phyloP scores from a whole-genome alignment of 2,329 filamentous ascomycete species.

The Ambrosiella cleistominuta region DNA sequence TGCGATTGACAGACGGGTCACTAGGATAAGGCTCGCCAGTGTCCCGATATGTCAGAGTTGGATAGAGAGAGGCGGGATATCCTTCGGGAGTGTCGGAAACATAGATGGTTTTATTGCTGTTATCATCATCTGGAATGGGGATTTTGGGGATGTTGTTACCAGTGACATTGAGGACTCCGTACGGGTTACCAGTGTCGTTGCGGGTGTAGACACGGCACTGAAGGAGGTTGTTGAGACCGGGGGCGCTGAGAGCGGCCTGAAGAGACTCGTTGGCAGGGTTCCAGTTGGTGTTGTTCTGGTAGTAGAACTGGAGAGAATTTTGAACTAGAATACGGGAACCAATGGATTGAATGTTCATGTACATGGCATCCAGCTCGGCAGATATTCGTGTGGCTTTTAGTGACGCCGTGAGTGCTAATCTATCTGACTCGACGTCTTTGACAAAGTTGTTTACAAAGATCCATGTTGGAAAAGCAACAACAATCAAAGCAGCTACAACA shows the following conservation, averaged over 20 bases:
- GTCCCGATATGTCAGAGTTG: conserved; percentile 52
- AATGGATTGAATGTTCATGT: conserved; percentile 56
- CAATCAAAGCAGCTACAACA: conserved; percentile 55
- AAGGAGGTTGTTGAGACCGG: conserved; percentile 39
- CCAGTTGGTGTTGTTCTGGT: conserved; percentile 48
- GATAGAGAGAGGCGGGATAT: conserved; percentile 57
- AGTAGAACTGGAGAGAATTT: conserved; percentile 32
- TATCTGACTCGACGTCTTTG: conserved; percentile 33
- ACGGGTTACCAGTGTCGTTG: conserved; percentile 38
- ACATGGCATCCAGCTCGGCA: conserved; percentile 61
- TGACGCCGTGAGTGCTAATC: conserved; percentile 62
- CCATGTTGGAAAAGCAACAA: conserved; percentile 64
- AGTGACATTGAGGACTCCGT: conserved; percentile 49
- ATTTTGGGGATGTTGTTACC: conserved; percentile 31
- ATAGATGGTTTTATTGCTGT: conserved; percentile 39
- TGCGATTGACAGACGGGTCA: conserved; percentile 22
- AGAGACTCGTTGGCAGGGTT: conserved; percentile 43
- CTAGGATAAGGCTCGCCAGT: conserved; percentile 26
- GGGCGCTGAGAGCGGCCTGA: conserved; percentile 47
- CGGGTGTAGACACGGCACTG: conserved; percentile 59
- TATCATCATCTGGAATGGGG: conserved; percentile 39
- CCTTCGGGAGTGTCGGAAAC: conserved; percentile 48
- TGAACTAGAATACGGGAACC: conserved; percentile 48
- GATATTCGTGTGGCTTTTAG: conserved; percentile 71
- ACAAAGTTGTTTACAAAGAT: conserved; percentile 39